phyloP scores from a whole-genome alignment of 2,329 filamentous ascomycete genomes.

The Fusarium globosum region DNA sequence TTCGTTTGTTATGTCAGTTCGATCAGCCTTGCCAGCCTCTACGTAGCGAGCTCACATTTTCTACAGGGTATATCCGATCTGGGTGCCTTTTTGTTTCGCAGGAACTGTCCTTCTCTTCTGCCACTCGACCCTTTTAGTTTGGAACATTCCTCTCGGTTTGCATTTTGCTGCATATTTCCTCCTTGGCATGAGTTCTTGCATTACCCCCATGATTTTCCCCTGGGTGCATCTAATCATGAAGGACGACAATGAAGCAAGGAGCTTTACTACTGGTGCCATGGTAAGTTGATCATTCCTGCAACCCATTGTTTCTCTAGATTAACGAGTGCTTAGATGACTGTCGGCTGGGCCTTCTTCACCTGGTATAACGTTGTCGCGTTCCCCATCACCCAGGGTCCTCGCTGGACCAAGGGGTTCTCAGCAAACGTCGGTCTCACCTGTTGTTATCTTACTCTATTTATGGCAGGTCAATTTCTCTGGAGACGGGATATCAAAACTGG shows the following conservation, averaged over 20 bases:
- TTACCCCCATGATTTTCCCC: constrained; percentile 43
- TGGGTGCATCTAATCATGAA: constrained; percentile 42
- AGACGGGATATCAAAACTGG: constrained; percentile 44
- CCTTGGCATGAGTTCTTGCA: constrained; percentile 34
- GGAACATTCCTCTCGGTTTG: constrained; percentile 38
- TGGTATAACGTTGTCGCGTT: constrained; percentile 41
- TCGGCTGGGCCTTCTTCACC: constrained; percentile 41
- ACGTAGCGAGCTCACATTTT: too few relatives aligned
- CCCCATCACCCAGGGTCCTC: constrained; percentile 31
- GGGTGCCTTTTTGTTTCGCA: constrained; percentile 45
- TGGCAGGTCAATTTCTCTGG: constrained; percentile 48
- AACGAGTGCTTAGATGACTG: constrained; percentile 43
- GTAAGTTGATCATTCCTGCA: background rate
- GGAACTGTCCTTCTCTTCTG: constrained; percentile 38
- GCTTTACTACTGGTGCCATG: constrained; percentile 43
- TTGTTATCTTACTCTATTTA: constrained; percentile 47
- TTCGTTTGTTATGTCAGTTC: too few relatives aligned
- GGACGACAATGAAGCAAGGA: constrained; percentile 31
- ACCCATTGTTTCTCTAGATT: background rate
- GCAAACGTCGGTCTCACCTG: constrained; percentile 40
- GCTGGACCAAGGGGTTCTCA: constrained; percentile 41
- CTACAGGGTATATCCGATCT: constrained; percentile 30
- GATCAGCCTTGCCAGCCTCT: too few relatives aligned
- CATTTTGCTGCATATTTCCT: constrained; percentile 37
- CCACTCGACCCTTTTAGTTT: constrained; percentile 36